Evolutionary conservation across 108 stramenopile species (phyloP), one percentile per base, ranked within the genome.

Genomic region (Skeletonema tropicum): DNA sequence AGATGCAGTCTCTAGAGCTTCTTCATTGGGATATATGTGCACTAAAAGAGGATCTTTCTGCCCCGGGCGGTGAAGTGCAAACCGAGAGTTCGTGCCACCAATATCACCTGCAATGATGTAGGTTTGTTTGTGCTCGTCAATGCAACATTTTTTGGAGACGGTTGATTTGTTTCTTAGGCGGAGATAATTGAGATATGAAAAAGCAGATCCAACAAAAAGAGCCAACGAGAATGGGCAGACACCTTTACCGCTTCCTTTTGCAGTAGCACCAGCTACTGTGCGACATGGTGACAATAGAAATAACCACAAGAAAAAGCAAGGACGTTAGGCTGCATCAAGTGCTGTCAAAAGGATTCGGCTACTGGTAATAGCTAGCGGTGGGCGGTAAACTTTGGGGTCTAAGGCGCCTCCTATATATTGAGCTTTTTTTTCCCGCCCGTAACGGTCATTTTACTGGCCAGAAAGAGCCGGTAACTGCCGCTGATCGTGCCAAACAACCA

Each of bases 61-160:
- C 3, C 73, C 83, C 8, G 79, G 74, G 61, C 70, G 66, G 70
- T 90, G 89, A 15, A 96, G 68, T 12, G 85, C 82, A 74, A 97
- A 85, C 25, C 97, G 85, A 32, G 90, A 88, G 80, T 96, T 96
- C 57, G 97, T 97, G 31, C 97, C 97, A 45, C 97, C 97, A 36
- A 95, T 87, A 71, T 97, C 97, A 17, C 92, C 97, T 4, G 91
- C 89, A 38, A 96, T 49, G 1, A 96, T 74, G 71, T 87, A 92
- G n/a, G 71, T 80, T 29, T 55, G 23, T 55, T 55, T 55, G 52
- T 49, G 48, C 48, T 19, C 17, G 19, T 49, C 48, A 17, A 49
- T 49, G 48, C 48, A 21, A 6, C 48, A 19, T 19, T 49, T 49
- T 19, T 49, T 49, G 48, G 48, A 6, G n/a, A 49, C n/a, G 4